Percentiles rank a stretch among this genome's conserved stretches.
Evolutionary conservation across 2,329 filamentous ascomycete species (phyloP).

Genomic region (Aspergillus sp.): DNA sequence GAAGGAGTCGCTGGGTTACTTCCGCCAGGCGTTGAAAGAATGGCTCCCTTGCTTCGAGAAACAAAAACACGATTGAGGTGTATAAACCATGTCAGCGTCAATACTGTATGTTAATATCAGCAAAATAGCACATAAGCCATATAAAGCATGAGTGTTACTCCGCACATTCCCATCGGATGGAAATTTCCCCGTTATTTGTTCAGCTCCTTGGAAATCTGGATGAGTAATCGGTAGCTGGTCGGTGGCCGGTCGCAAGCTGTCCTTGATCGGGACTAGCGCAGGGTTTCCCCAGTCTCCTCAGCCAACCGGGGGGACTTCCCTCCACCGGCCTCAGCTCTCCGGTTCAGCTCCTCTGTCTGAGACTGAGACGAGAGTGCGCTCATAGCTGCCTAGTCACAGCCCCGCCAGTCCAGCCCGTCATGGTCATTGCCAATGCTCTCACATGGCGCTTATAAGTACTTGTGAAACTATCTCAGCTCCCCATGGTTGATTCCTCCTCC

Average conservation of each 20-base stretch:
- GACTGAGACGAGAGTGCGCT: background rate
- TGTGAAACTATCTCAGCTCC: background rate
- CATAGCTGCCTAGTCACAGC: background rate
- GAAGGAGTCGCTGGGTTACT: constrained; percentile 35
- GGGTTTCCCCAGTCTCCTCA: too few species aligned
- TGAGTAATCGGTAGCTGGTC: too few species aligned
- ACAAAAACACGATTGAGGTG: background rate
- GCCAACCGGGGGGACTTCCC: too few species aligned
- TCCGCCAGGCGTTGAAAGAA: constrained; percentile 42
- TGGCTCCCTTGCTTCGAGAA: constrained; percentile 48
- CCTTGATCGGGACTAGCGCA: background rate
- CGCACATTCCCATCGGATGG: background rate
- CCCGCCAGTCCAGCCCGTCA: too few species aligned
- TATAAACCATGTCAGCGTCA: background rate
- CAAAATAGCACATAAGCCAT: background rate
- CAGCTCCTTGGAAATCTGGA: too few species aligned
- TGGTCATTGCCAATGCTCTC: too few species aligned
- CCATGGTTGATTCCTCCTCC: background rate
- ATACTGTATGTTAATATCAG: background rate
- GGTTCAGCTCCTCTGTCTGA: too few species aligned
- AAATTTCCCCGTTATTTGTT: background rate
- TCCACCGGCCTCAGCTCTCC: too few species aligned
- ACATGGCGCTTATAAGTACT: background rate
- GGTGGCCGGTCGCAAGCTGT: background rate
- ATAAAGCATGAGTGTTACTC: background rate